Conservation (phyloP, 257 asterid genomes). For the Lycium barbarum region DNA sequence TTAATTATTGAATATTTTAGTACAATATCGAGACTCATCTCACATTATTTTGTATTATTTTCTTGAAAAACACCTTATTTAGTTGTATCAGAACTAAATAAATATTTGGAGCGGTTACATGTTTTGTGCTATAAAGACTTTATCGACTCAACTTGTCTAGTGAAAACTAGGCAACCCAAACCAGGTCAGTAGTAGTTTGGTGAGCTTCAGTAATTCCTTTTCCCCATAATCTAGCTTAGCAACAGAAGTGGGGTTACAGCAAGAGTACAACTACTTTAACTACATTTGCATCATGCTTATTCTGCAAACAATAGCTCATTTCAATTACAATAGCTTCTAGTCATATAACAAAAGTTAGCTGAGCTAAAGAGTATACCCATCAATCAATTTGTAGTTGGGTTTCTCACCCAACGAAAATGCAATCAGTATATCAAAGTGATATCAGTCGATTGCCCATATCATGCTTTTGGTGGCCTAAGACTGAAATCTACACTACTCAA, state of each 20-base stretch:
- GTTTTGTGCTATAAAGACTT: too few species aligned
- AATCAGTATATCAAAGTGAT: neutral
- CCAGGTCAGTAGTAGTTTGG: too few species aligned
- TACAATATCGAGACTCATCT: too few species aligned
- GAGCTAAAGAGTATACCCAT: neutral
- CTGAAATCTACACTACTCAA: neutral
- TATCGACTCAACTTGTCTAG: too few species aligned
- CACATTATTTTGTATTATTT: too few species aligned
- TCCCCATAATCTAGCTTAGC: neutral
- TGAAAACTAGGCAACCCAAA: too few species aligned
- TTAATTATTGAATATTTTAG: too few species aligned
- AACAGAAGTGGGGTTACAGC: neutral
- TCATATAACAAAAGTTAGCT: neutral
- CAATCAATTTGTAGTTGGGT: neutral
- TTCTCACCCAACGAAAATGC: neutral
- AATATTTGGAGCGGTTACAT: too few species aligned
- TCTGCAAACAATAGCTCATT: neutral
- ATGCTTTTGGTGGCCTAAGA: slow-evolving; percentile 16
- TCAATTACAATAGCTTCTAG: neutral
- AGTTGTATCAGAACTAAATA: too few species aligned
- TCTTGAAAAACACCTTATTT: too few species aligned
- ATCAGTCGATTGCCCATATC: neutral
- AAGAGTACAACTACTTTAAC: neutral
- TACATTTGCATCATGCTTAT: neutral
- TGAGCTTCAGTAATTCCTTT: too few species aligned